These are phyloP conservation scores for Euryodendron excelsum DNA, from an alignment of 148 eudicot genomes.

Conservation along the genomic window DNA sequence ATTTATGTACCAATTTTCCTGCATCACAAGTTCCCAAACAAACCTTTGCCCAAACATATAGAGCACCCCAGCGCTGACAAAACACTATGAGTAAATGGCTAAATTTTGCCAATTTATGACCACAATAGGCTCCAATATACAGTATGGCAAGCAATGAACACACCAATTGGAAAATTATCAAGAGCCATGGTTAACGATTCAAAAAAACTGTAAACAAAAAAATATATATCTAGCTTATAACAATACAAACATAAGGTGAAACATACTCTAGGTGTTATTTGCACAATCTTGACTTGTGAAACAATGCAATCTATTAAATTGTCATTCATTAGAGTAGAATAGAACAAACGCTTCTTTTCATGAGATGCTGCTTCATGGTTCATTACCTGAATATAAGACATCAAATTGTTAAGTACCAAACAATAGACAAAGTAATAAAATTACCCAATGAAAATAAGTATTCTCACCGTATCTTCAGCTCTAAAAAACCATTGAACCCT, in stretches of 20 bases:
- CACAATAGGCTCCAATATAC: background rate
- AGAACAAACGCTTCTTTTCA: conserved; percentile 79
- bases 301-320: conserved; percentile 78
- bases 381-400: conserved; percentile 57
- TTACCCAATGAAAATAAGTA: conserved; percentile 8
- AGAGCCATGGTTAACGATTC: background rate
- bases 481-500: conserved; percentile 96
- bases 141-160: background rate
- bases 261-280: conserved; percentile 55
- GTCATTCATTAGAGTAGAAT: conserved; percentile 73
- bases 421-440: conserved; percentile 13
- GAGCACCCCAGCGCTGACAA: background rate
- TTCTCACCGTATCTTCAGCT: conserved; percentile 85
- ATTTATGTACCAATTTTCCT: background rate
- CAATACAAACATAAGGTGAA: background rate
- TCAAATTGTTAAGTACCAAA: background rate
- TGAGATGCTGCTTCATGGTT: conserved; percentile 60
- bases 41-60: background rate
- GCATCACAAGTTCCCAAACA: background rate
- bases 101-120: background rate
- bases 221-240: background rate
- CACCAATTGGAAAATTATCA: background rate
- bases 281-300: conserved; percentile 62
- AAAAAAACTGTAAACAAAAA: background rate
- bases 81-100: background rate